phyloP scores from a whole-genome alignment of 2,329 filamentous ascomycete species.

The Sarocladiaceae sp. region DNA sequence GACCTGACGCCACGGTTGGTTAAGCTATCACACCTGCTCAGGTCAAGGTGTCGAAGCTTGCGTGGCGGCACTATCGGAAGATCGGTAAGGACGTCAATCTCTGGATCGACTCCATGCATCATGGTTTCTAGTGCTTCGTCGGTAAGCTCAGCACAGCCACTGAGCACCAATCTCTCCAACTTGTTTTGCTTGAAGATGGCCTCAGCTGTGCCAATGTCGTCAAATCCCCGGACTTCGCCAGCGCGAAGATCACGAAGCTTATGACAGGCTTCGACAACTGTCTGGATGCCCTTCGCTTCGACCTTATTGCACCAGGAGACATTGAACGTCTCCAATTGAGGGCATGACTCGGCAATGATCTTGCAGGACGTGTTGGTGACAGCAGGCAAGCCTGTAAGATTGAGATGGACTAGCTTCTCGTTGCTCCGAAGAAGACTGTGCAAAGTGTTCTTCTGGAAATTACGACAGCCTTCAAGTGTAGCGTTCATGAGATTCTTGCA shows the following conservation, averaged over 20 bases:
- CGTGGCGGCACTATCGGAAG: conserved; percentile 70
- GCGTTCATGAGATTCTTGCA: conserved; percentile 85
- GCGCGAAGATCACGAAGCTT: conserved; percentile 73
- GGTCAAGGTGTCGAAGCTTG: conserved; percentile 74
- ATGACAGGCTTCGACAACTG: conserved; percentile 65
- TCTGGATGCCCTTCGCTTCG: conserved; percentile 67
- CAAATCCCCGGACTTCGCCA: conserved; percentile 74
- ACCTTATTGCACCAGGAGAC: conserved; percentile 91
- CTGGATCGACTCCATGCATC: conserved; percentile 67
- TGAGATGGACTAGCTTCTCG: conserved; percentile 71
- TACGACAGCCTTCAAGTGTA: conserved; percentile 82
- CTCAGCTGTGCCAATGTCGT: conserved; percentile 64
- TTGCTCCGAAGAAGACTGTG: conserved; percentile 72
- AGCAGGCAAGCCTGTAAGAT: conserved; percentile 72
- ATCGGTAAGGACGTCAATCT: conserved; percentile 75
- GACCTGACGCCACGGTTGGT: conserved; percentile 66
- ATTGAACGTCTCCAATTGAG: conserved; percentile 76
- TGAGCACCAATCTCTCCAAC: conserved; percentile 75
- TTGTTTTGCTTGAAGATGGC: conserved; percentile 74
- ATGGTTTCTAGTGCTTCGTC: conserved; percentile 69
- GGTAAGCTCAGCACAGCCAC: conserved; percentile 70
- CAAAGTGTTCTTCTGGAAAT: conserved; percentile 71
- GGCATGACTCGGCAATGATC: conserved; percentile 75
- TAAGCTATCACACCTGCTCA: conserved; percentile 71
- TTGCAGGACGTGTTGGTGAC: conserved; percentile 82